These are phyloP conservation scores for Kernera saxatilis DNA, from an alignment of 345 rosid genomes.

Conservation along the genomic window DNA sequence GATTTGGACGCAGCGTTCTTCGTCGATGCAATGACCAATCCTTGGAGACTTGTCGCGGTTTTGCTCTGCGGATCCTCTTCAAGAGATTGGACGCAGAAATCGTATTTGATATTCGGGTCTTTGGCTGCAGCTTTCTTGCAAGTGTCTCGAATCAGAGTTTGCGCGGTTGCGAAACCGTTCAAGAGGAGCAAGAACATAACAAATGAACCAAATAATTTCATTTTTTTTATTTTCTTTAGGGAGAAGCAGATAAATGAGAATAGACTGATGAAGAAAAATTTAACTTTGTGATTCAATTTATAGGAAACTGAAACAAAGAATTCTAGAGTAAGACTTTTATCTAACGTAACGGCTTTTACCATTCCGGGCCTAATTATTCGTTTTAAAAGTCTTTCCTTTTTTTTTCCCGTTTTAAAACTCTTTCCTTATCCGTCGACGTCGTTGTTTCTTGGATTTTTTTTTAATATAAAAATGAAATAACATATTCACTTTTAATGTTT, in stretches of 20 bases:
- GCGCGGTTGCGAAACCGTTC: background rate
- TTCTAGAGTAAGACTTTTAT: too few relatives aligned
- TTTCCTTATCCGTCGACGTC: too few relatives aligned
- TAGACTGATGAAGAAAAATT: background rate
- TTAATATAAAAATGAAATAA: background rate
- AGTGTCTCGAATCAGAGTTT: constrained; percentile 11
- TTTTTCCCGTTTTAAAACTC: too few relatives aligned
- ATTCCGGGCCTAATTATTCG: too few relatives aligned
- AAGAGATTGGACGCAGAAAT: constrained; percentile 32
- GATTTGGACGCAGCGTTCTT: constrained; percentile 17
- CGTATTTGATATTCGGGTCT: constrained; percentile 20
- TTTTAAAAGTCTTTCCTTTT: too few relatives aligned
- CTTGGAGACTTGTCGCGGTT: constrained; percentile 17
- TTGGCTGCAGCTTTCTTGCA: constrained; percentile 36
- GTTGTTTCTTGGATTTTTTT: too few relatives aligned
- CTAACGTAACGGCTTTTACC: too few relatives aligned
- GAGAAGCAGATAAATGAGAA: background rate
- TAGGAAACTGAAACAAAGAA: background rate
- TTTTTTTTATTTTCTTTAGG: background rate
- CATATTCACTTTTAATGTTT: background rate
- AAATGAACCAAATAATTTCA: background rate
- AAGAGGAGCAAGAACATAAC: constrained; percentile 1
- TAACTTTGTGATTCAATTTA: background rate
- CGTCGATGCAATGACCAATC: constrained; percentile 21
- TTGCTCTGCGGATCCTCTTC: constrained; percentile 30